Evolutionary conservation across 345 rosid species (phyloP), one percentile per base, ranked within the genome.

Genomic region (Gossypium bickii): DNA sequence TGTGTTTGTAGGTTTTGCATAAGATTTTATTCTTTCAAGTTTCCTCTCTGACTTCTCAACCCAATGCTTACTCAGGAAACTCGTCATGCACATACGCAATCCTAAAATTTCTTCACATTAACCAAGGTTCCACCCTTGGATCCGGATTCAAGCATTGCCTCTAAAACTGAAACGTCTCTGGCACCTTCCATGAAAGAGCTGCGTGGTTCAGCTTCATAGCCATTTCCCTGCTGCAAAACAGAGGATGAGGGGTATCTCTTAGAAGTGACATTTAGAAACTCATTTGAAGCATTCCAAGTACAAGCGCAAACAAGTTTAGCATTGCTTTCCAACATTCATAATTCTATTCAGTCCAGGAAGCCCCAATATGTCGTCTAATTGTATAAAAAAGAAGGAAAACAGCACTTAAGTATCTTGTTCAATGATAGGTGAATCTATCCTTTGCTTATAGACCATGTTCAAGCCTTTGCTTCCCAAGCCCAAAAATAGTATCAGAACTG

Each of bases 141-240:
- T 77, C 92, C 97, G 43, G 99, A 94, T 78, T 92, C 97, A 15
- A 94, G 97, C 99, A 92, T 92, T 48, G 98, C 97, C 44, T 89
- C 97, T 7, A 94, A 82, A 71, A 92, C 84, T 56, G 98, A 96
- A 65, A 91, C 87, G 41, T 94, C 98, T 81, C 95, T 86, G 63
- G 98, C 98, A 67, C 98, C 98, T 90, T 94, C 98, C 34, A 84
- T 38, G 57, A 78, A 92, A 22, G 95, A 89, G 77, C 86, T 79
- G 59, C 97, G 95, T 13, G 90, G 85, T 65, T 92, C 98, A 57
- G 83, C 81, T 76, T 83, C 84, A 38, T 84, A 82, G 66, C 41
- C 77, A 16, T 77, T 81, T 53, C 77, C 89, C 84, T 82, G 83
- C 90, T 89, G 92, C 78, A 72, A 1, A 64, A 17, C 45, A 70